Evolutionary conservation across 306 rosid species (phyloP).

Genomic region (Calophaca sinica): DNA sequence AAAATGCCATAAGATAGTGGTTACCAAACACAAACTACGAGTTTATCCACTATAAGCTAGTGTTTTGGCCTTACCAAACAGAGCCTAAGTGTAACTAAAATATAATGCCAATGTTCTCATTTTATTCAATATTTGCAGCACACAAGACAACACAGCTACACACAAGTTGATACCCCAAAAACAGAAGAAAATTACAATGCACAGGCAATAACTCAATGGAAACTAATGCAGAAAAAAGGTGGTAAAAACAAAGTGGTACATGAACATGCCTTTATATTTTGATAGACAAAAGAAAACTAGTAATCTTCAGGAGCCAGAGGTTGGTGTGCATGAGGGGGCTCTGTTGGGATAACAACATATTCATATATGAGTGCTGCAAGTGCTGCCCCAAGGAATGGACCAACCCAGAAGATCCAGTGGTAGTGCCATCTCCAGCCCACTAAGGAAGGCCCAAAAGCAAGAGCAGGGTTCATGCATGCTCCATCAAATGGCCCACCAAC

Average conservation of each 20-base stretch:
- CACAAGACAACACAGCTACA: conserved; percentile 37
- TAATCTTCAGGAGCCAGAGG: conserved; percentile 96
- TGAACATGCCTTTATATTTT: conserved; percentile 12
- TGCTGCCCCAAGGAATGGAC: conserved; percentile 88
- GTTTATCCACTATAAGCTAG: too few species aligned
- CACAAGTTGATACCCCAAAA: conserved; percentile 24
- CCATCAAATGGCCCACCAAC: conserved; percentile 95
- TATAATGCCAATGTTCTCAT: conserved; percentile 32
- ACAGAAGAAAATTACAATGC: conserved; percentile 29
- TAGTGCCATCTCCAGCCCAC: conserved; percentile 91
- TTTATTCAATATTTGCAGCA: conserved; percentile 54
- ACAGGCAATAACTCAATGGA: background rate
- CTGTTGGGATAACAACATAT: conserved; percentile 76
- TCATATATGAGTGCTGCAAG: conserved; percentile 81
- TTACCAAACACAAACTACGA: too few species aligned
- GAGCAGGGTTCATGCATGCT: conserved; percentile 94
- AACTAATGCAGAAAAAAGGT: background rate
- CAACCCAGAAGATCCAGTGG: conserved; percentile 97
- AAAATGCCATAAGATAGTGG: too few species aligned
- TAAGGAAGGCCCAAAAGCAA: conserved; percentile 92
- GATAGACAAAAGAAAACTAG: conserved; percentile 46
- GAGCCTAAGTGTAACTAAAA: background rate
- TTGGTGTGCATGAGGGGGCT: conserved; percentile 77
- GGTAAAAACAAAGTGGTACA: conserved; percentile 24
- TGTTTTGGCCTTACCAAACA: too few species aligned